Base-by-base conservation (phyloP, 257 asterid genomes). In the Rehmannia glutinosa region DNA sequence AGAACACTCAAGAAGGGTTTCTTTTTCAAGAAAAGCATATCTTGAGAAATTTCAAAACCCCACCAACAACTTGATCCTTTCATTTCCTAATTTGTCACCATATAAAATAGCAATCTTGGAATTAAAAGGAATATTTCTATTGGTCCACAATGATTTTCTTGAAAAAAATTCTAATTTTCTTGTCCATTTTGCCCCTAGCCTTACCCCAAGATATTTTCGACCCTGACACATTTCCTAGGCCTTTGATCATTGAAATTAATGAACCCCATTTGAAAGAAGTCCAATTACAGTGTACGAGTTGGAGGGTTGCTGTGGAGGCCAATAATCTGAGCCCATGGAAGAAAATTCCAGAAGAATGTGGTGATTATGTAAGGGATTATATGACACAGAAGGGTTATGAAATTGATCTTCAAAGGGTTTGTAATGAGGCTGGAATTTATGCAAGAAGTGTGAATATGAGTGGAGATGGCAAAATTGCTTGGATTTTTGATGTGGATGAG, bases 401-500 rank as follows among this genome's bases (percentile, higher is more conserved):
- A 16, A 10, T 79, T 72, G 97, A 93, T 63, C 83, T 93, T 53
- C 71, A 69, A 28, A 74, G 75, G 81, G 94, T 78, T 13, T 76
- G 84, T 0, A 69, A 64, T 7, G 94, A 88, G 68, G 85, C 95
- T 64, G 72, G 50, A 61, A 17, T 27, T 4, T 87, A 49, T 65
- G 97, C 88, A 15, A 72, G 62, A 54, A 75, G 81, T 23, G 28
- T 80, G 30, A 66, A 79, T 73, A 78, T 87, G 71, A 78, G 80
- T 39, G 75, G 38, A 13, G 92, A 83, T 59, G 87, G 86, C 5
- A 84, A 77, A 33, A 77, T 79, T 69, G 82, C 77, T 21, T 93
- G 97, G 98, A 45, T 90, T 68, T 90, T 93, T 61, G 96, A 93
- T 68, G 75, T 90, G 8, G 97, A 93, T 78, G 98, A 90, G 69